phyloP scores from a whole-genome alignment of 805 yeast species.

The Saccharomyces jurei region DNA sequence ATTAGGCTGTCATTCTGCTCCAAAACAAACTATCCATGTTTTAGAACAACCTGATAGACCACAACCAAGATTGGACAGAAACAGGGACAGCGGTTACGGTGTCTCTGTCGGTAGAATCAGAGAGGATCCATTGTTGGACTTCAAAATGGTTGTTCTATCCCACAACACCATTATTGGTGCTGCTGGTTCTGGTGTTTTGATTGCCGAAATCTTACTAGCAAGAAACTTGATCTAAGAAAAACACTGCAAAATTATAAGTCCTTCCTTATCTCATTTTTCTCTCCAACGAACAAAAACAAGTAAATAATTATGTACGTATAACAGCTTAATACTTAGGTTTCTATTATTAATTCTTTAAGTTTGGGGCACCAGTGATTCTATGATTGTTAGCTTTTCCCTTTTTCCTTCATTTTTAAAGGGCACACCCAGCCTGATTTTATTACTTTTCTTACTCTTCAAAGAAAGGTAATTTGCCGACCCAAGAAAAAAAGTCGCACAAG shows the following conservation, averaged over 20 bases:
- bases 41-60: slow-evolving; percentile 90
- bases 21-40: slow-evolving; percentile 84
- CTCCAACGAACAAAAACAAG: background rate
- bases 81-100: slow-evolving; percentile 88
- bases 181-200: slow-evolving; percentile 95
- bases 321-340: background rate
- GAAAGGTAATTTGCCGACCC: background rate
- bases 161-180: slow-evolving; percentile 98
- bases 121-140: slow-evolving; percentile 86
- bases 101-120: slow-evolving; percentile 92
- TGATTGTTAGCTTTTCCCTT: background rate
- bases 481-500: background rate
- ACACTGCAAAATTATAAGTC: background rate
- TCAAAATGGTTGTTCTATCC: slow-evolving; percentile 93
- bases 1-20: slow-evolving; percentile 85
- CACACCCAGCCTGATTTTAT: too few relatives aligned
- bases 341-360: background rate
- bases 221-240: slow-evolving; percentile 54
- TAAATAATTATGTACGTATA: background rate
- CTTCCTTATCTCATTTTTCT: background rate
- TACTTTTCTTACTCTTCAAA: background rate
- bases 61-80: slow-evolving; percentile 94
- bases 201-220: slow-evolving; percentile 81
- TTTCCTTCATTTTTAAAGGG: background rate
- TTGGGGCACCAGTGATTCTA: background rate